These are phyloP conservation scores for Citeromyces matritensis DNA, from an alignment of 805 yeast genomes.

Conservation along the genomic window DNA sequence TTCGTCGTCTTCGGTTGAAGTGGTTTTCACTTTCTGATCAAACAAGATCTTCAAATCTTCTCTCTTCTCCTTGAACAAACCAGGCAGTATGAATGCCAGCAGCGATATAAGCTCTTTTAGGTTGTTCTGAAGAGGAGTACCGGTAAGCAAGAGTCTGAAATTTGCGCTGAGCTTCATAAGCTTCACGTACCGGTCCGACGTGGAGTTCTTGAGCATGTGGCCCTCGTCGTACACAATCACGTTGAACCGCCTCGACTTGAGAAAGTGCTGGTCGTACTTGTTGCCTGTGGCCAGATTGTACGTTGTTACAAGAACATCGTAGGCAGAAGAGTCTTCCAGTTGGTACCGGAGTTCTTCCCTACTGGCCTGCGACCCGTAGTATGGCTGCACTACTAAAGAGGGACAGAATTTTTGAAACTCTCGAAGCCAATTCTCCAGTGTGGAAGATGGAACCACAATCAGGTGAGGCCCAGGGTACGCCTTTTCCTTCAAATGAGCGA, in stretches of 20 bases:
- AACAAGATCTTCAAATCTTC: constrained; percentile 75
- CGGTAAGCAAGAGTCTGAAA: constrained; percentile 83
- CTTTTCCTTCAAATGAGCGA: constrained; percentile 66
- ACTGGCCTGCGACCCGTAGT: constrained; percentile 79
- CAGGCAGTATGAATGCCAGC: constrained; percentile 82
- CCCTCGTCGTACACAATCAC: constrained; percentile 95
- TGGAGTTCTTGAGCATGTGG: constrained; percentile 85
- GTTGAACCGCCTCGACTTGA: constrained; percentile 63
- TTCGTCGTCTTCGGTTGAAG: constrained; percentile 14
- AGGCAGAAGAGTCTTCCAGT: constrained; percentile 36
- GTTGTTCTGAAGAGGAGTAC: constrained; percentile 95
- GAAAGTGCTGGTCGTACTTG: constrained; percentile 66
- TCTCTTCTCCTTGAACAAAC: constrained; percentile 62
- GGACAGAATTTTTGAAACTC: constrained; percentile 90
- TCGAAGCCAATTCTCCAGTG: constrained; percentile 94
- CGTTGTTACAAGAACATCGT: constrained; percentile 89
- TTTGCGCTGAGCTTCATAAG: constrained; percentile 72
- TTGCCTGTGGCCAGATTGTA: constrained; percentile 84
- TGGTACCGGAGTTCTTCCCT: constrained; percentile 74
- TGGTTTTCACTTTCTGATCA: constrained; percentile 74
- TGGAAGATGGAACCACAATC: constrained; percentile 91
- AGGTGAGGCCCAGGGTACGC: constrained; percentile 66
- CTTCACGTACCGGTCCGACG: constrained; percentile 75
- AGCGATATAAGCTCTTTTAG: constrained; percentile 80
- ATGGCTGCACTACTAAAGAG: constrained; percentile 66